These are phyloP conservation scores for Madurella mycetomatis DNA, from an alignment of 2,329 filamentous ascomycete genomes.

Conservation along the genomic window DNA sequence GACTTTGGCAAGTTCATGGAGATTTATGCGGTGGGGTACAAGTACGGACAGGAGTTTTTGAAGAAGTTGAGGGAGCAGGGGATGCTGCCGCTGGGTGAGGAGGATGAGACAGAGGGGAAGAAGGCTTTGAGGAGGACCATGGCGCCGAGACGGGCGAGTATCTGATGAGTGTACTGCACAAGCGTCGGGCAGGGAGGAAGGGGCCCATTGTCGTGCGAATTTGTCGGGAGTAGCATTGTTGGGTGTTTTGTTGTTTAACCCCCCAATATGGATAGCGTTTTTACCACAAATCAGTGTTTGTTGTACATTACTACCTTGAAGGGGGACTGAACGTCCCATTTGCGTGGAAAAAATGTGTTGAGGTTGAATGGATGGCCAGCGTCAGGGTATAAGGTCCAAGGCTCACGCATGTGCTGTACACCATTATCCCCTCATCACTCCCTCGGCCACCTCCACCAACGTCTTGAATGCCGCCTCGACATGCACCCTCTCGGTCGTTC, in stretches of 20 bases:
- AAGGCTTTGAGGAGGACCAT: slow-evolving; percentile 72
- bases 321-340: too few species aligned
- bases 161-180: slow-evolving; percentile 40
- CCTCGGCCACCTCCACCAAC: slow-evolving; percentile 61
- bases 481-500: slow-evolving; percentile 66
- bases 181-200: neutral
- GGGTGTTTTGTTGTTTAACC: neutral
- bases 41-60: slow-evolving; percentile 77
- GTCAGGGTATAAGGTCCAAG: neutral
- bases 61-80: slow-evolving; percentile 73
- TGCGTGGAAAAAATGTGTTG: too few species aligned
- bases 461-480: slow-evolving; percentile 70
- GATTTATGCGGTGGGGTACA: slow-evolving; percentile 85
- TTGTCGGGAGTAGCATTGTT: neutral
- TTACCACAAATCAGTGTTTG: too few species aligned
- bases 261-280: neutral
- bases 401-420: neutral
- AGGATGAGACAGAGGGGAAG: slow-evolving; percentile 70
- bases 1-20: slow-evolving; percentile 98
- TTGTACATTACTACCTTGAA: too few species aligned
- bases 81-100: slow-evolving; percentile 63
- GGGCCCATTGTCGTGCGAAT: neutral
- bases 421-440: slow-evolving; percentile 35
- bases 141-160: slow-evolving; percentile 74
- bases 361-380: too few species aligned